A percentile compares a stretch with the other conserved stretches of the same genome.
Evolutionary conservation across 495 filamentous ascomycete species (phyloP).

Genomic region (Aspergillus carlsbadensis): DNA sequence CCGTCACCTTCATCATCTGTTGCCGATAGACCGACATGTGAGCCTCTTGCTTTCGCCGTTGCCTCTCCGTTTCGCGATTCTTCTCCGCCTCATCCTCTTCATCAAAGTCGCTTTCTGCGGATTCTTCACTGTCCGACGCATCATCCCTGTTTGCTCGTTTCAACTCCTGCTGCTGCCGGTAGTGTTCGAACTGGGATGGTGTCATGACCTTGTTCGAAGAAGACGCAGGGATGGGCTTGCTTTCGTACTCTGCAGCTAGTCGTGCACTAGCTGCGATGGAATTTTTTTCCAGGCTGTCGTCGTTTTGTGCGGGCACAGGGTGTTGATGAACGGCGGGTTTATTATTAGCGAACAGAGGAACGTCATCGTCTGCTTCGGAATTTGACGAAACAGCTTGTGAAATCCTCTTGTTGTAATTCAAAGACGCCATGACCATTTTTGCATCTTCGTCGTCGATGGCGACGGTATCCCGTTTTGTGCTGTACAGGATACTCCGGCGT

Average conservation of each 20-base stretch:
- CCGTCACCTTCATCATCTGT: slow-evolving; percentile 96
- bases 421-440: slow-evolving; percentile 60
- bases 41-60: slow-evolving; percentile 85
- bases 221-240: slow-evolving; percentile 39
- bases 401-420: slow-evolving; percentile 38
- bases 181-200: slow-evolving; percentile 80
- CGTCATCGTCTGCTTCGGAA: slow-evolving; percentile 38
- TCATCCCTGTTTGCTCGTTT: slow-evolving; percentile 51
- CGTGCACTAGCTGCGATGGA: slow-evolving; percentile 56
- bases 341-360: slow-evolving; percentile 43
- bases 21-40: slow-evolving; percentile 89
- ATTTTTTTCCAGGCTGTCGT: slow-evolving; percentile 47
- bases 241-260: slow-evolving; percentile 50
- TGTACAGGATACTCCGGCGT: slow-evolving; percentile 46
- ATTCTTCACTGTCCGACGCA: slow-evolving; percentile 49
- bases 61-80: slow-evolving; percentile 66
- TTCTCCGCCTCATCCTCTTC: slow-evolving; percentile 85
- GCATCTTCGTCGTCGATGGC: slow-evolving; percentile 67
- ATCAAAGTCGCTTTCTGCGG: slow-evolving; percentile 60
- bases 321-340: slow-evolving; percentile 11
- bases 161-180: slow-evolving; percentile 75
- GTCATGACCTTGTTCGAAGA: slow-evolving; percentile 79
- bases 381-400: slow-evolving; percentile 28
- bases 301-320: slow-evolving; percentile 30
- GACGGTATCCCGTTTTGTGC: slow-evolving; percentile 44